These are phyloP conservation scores for Pleurotus tuber-regium DNA, from an alignment of 768 basidiomycete genomes.

Conservation along the genomic window DNA sequence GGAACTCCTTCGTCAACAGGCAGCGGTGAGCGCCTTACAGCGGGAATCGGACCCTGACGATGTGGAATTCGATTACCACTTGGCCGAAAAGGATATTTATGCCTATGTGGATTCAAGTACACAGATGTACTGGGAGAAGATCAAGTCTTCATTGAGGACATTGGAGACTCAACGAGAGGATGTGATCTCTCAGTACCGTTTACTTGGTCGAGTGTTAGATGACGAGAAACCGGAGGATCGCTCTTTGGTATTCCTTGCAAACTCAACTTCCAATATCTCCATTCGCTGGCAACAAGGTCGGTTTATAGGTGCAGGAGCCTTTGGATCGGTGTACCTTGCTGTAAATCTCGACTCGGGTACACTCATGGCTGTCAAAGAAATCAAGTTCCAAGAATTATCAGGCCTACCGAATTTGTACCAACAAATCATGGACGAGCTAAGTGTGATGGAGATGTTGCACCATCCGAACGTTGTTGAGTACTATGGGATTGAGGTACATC, in stretches of 20 bases:
- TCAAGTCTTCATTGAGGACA: conserved; percentile 52
- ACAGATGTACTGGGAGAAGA: conserved; percentile 75
- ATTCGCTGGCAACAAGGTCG: conserved; percentile 98
- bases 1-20: conserved; percentile 52
- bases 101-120: conserved; percentile 61
- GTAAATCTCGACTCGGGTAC: conserved; percentile 95
- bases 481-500: conserved; percentile 97
- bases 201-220: conserved; percentile 89
- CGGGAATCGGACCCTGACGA: conserved; percentile 38
- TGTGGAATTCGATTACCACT: conserved; percentile 40
- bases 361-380: conserved; percentile 99
- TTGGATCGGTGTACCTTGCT: conserved; percentile 98
- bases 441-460: conserved; percentile 96
- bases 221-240: conserved; percentile 93
- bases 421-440: conserved; percentile 93
- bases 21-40: conserved; percentile 23
- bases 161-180: conserved; percentile 66
- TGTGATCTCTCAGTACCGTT: conserved; percentile 66
- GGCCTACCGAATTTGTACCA: conserved; percentile 85
- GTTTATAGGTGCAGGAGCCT: conserved; percentile 98
- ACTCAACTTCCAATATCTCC: conserved; percentile 92
- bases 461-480: conserved; percentile 99
- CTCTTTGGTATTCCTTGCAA: conserved; percentile 90
- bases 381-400: conserved; percentile 92
- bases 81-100: conserved; percentile 31